These are phyloP conservation scores for Hanseniaspora valbyensis DNA, from an alignment of 805 yeast species.

Conservation along the genomic window DNA sequence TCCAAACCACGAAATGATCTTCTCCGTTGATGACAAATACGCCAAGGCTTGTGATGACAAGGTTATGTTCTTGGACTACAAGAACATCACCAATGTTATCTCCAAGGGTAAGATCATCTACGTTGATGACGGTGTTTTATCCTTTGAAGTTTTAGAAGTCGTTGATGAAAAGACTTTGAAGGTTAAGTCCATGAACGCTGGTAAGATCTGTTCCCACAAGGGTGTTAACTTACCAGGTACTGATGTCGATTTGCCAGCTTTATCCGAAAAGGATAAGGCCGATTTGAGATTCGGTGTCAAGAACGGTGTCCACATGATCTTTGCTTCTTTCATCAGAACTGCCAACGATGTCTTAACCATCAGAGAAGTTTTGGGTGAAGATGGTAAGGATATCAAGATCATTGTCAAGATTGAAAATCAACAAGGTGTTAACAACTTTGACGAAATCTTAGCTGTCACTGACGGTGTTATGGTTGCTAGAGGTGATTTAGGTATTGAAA, in stretches of 20 bases:
- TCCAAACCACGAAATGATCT: conserved; percentile 80
- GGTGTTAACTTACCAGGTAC: conserved; percentile 99
- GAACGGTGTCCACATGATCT: conserved; percentile 95
- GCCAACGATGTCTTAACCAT: conserved; percentile 82
- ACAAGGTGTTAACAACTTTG: conserved; percentile 99
- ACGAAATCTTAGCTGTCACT: conserved; percentile 84
- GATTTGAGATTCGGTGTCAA: conserved; percentile 93
- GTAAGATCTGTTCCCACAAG: conserved; percentile 93
- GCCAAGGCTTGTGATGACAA: conserved; percentile 61
- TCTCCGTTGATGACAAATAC: conserved; percentile 82
- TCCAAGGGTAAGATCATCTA: conserved; percentile 79
- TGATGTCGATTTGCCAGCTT: conserved; percentile 96
- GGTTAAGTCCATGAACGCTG: conserved; percentile 85
- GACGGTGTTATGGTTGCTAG: conserved; percentile 99
- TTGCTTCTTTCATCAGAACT: conserved; percentile 95
- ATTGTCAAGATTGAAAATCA: conserved; percentile 97
- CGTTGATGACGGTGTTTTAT: conserved; percentile 94
- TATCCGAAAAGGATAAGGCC: conserved; percentile 88
- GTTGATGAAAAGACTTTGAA: conserved; percentile 69
- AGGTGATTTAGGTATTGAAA: conserved; percentile 99
- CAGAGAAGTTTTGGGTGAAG: conserved; percentile 92
- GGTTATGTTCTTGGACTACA: conserved; percentile 84
- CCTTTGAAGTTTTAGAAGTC: conserved; percentile 82
- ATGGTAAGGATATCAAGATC: conserved; percentile 91
- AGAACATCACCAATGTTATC: conserved; percentile 92